Conservation (phyloP, 2,329 filamentous ascomycete genomes). For the Fusarium hainanense region DNA sequence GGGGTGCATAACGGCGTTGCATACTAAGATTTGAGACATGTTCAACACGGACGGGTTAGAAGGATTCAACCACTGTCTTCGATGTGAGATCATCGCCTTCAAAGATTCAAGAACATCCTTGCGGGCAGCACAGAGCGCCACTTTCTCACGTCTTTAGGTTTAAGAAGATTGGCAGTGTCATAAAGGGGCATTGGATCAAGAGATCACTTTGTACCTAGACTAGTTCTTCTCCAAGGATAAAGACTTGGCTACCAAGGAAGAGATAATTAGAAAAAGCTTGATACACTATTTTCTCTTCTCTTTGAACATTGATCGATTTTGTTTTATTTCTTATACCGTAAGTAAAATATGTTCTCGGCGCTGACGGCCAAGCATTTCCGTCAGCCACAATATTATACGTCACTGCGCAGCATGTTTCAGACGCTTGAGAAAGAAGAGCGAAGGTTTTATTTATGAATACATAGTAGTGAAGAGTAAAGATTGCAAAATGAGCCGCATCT, state of each 20-base stretch:
- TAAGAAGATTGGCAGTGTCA: not conserved
- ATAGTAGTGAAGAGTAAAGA: not conserved
- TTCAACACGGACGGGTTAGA: constrained; percentile 32
- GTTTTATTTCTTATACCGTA: not conserved
- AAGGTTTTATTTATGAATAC: not conserved
- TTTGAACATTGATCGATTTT: not conserved
- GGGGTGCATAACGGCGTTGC: constrained; percentile 15
- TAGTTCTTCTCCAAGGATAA: not conserved
- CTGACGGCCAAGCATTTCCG: not conserved
- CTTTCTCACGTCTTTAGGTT: not conserved
- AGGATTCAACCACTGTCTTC: constrained; percentile 25
- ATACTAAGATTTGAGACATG: constrained; percentile 18
- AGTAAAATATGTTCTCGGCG: not conserved
- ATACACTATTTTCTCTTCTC: not conserved
- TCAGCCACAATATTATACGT: not conserved
- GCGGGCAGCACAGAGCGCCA: not conserved
- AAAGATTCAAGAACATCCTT: not conserved
- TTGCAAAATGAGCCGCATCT: constrained; percentile 10
- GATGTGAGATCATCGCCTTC: not conserved
- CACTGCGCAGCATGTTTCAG: not conserved
- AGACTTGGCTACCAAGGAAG: not conserved
- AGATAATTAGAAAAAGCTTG: not conserved
- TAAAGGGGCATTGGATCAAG: not conserved
- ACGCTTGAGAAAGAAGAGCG: not conserved
- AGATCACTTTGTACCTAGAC: not conserved